Evolutionary conservation across 768 basidiomycete genomes (phyloP), one percentile per base, ranked within the genome.

Genomic region (Leccinum uliginosum): DNA sequence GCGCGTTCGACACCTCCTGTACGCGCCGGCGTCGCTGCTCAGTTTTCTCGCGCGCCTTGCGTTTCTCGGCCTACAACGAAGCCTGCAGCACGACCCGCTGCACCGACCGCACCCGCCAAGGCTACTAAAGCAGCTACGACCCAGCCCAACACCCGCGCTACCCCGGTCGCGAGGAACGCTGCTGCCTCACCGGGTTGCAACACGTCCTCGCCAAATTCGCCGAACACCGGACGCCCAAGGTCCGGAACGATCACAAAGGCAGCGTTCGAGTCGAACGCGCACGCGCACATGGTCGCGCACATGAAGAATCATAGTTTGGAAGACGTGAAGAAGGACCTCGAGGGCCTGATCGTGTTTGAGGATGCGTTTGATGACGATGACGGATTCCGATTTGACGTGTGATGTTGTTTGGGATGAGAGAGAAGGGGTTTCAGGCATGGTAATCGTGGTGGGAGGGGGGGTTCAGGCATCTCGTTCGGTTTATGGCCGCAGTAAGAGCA

Each of bases 321-420:
- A 53, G 66, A 67, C 26, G 67, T 69, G 51, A 71, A 66, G 58
- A 72, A 69, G 51, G 62, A 64, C 15, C 69, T 72, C 26, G 67
- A 72, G 45, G 67, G 62, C 17, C 50, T 67, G 43, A 57, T 71
- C 61, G 67, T 71, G 40, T 66, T 73, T 21, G 70, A 60, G 17
- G 67, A 67, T 29, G 64, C 44, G 23, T 70, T 67, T 9, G 63
- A 62, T 23, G 65, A 65, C 1, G 63, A 62, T 9, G 69, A 73
- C n/a, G 70, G 48, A 29, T 73, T 71, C 58, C 64, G 57, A 44
- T 73, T 71, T 35, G 60, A 63, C 27, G 62, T 71, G 19, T 71
- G 51, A 68, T 23, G 50, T 27, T 10, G 17, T 12, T 46, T 24
- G 40, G 40, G 40, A 6, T 43, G 40, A 19, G 19, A 6, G 38